Percentiles rank a stretch among this genome's conserved stretches.
Evolutionary conservation across 1,139 yeast species (phyloP).

Genomic region (Geotrichum carabidarum): DNA sequence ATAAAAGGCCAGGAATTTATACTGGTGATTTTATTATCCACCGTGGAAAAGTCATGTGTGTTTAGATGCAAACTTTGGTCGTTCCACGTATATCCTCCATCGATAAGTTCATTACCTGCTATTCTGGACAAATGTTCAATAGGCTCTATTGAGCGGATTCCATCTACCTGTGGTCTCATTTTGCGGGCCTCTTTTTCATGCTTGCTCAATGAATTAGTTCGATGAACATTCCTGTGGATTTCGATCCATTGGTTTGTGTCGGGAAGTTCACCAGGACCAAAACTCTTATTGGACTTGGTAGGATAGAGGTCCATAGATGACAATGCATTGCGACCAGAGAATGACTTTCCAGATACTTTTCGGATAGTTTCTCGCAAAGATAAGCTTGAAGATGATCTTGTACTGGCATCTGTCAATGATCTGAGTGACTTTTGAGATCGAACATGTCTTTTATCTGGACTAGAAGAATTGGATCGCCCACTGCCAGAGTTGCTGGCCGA

Average conservation of each 20-base stretch:
- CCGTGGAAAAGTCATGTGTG: slow-evolving; percentile 28
- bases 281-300: slow-evolving; percentile 59
- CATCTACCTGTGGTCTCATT: slow-evolving; percentile 61
- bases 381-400: slow-evolving; percentile 38
- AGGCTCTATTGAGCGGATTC: slow-evolving; percentile 63
- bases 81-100: slow-evolving; percentile 24
- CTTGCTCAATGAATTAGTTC: slow-evolving; percentile 69
- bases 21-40: slow-evolving; percentile 31
- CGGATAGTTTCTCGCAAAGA: slow-evolving; percentile 15
- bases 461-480: slow-evolving; percentile 4
- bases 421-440: slow-evolving; percentile 46
- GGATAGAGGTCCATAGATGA: slow-evolving; percentile 54
- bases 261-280: slow-evolving; percentile 42
- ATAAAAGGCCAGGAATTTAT: slow-evolving; percentile 37
- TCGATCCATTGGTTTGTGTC: slow-evolving; percentile 43
- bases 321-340: slow-evolving; percentile 14
- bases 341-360: slow-evolving; percentile 13
- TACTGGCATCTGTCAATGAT: slow-evolving; percentile 77
- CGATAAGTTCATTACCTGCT: slow-evolving; percentile 32
- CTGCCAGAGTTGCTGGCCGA: neutral
- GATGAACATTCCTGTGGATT: slow-evolving; percentile 56
- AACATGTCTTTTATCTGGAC: slow-evolving; percentile 6
- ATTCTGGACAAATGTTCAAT: slow-evolving; percentile 32
- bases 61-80: slow-evolving; percentile 19
- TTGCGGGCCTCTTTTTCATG: slow-evolving; percentile 68